A percentile compares a stretch with the other conserved stretches of the same genome.
These are phyloP conservation scores for Arxiozyma heterogenica DNA, from an alignment of 1,139 yeast species.

Conservation along the genomic window DNA sequence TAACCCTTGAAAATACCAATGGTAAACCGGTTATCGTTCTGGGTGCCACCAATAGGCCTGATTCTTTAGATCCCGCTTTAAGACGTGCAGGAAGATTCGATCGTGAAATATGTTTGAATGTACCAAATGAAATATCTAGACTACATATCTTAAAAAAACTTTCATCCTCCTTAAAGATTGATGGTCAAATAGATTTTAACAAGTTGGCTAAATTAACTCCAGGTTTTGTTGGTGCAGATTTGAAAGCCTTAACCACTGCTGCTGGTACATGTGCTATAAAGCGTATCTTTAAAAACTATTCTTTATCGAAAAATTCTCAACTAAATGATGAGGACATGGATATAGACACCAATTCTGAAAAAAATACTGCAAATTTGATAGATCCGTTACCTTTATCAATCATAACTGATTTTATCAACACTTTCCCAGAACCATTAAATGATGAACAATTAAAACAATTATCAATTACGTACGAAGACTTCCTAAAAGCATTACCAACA, in stretches of 20 bases:
- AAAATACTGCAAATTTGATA: slow-evolving; percentile 28
- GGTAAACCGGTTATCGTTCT: slow-evolving; percentile 92
- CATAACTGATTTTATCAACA: slow-evolving; percentile 60
- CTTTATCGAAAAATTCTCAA: slow-evolving; percentile 3
- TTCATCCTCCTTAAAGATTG: slow-evolving; percentile 56
- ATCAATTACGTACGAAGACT: slow-evolving; percentile 70
- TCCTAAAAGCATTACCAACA: slow-evolving; percentile 75
- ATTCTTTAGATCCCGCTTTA: slow-evolving; percentile 88
- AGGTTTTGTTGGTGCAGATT: slow-evolving; percentile 96
- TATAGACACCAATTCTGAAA: slow-evolving; percentile 11
- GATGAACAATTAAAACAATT: slow-evolving; percentile 66
- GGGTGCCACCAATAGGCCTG: slow-evolving; percentile 97
- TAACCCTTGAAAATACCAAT: slow-evolving; percentile 75
- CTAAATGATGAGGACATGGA: not conserved
- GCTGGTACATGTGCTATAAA: slow-evolving; percentile 94
- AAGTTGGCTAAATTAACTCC: slow-evolving; percentile 88
- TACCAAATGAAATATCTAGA: slow-evolving; percentile 83
- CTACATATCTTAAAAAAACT: slow-evolving; percentile 66
- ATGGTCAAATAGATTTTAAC: slow-evolving; percentile 61
- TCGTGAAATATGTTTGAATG: slow-evolving; percentile 84
- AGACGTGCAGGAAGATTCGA: slow-evolving; percentile 97
- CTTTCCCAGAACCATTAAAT: slow-evolving; percentile 74
- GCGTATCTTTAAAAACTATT: slow-evolving; percentile 53
- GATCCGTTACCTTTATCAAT: slow-evolving; percentile 42
- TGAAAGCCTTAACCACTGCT: slow-evolving; percentile 87